A percentile compares a stretch with the other conserved stretches of the same genome.
These are phyloP conservation scores for Nitzschia inconspicua DNA, from an alignment of 108 stramenopile genomes.

Conservation along the genomic window DNA sequence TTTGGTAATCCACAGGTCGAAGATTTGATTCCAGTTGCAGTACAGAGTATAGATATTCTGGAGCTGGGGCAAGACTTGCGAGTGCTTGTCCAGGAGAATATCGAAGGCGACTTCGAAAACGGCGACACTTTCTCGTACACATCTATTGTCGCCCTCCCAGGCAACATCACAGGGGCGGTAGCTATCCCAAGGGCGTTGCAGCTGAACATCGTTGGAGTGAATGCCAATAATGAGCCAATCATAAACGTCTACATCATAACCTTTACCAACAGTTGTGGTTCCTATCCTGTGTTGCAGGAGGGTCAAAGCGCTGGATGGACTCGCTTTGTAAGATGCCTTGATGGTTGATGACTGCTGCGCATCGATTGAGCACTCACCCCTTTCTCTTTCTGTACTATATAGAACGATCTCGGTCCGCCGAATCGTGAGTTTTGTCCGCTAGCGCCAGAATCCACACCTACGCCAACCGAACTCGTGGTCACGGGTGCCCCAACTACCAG, in stretches of 20 bases:
- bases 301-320: conserved; percentile 34
- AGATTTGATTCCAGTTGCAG: conserved; percentile 31
- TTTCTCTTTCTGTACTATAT: not conserved
- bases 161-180: not conserved
- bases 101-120: conserved; percentile 11
- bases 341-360: no score
- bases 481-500: conserved; percentile 6
- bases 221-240: conserved; percentile 11
- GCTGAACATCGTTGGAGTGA: conserved; percentile 30
- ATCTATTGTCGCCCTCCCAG: conserved; percentile 10
- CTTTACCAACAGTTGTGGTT: conserved; percentile 28
- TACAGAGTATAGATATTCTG: conserved; percentile 29
- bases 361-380: not conserved
- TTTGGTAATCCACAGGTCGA: conserved; percentile 16
- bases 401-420: conserved; percentile 15
- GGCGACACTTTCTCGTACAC: conserved; percentile 33
- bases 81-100: conserved; percentile 9
- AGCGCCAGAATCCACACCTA: no score
- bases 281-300: conserved; percentile 19
- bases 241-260: conserved; percentile 24
- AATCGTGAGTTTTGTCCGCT: conserved; percentile 10
- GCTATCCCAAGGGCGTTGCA: conserved; percentile 29
- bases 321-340: conserved; percentile 35
- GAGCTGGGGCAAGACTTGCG: conserved; percentile 30
- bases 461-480: no score